Evolutionary conservation across 1,139 yeast species (phyloP).

Genomic region (Lodderomyces beijingensis): DNA sequence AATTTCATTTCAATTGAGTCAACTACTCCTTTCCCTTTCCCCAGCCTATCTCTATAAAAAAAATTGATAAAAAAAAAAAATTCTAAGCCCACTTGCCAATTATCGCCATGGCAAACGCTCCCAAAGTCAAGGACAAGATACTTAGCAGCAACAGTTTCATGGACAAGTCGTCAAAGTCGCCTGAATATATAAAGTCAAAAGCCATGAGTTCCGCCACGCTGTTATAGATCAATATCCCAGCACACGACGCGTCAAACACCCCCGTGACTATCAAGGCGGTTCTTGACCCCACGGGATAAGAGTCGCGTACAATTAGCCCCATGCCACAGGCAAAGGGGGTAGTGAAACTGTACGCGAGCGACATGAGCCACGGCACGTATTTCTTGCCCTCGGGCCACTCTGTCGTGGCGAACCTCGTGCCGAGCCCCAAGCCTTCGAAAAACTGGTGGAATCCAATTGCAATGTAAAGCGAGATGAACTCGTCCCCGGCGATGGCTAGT

Average conservation of each 20-base stretch:
- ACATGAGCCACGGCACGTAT: slow-evolving; percentile 32
- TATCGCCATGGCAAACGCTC: slow-evolving; percentile 40
- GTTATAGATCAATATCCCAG: slow-evolving; percentile 37
- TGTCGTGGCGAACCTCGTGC: slow-evolving; percentile 36
- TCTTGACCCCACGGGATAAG: slow-evolving; percentile 32
- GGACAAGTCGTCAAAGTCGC: slow-evolving; percentile 20
- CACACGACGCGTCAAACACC: slow-evolving; percentile 32
- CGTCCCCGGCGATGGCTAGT: slow-evolving; percentile 36
- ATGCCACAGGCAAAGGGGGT: slow-evolving; percentile 36
- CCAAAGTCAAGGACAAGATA: slow-evolving; percentile 25
- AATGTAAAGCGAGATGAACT: slow-evolving; percentile 31
- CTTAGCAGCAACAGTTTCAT: slow-evolving; percentile 20
- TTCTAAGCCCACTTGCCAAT: slow-evolving; percentile 44
- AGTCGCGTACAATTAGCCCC: slow-evolving; percentile 32
- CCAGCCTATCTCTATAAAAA: too few species aligned
- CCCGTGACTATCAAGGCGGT: slow-evolving; percentile 34
- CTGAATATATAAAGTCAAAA: slow-evolving; percentile 30
- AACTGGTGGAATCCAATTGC: slow-evolving; percentile 40
- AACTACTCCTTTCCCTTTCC: slow-evolving; percentile 16
- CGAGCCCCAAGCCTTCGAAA: slow-evolving; percentile 41
- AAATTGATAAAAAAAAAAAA: too few species aligned
- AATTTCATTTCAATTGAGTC: too few species aligned
- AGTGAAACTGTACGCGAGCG: slow-evolving; percentile 27
- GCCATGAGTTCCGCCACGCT: slow-evolving; percentile 41
- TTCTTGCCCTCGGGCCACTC: slow-evolving; percentile 29